Base-by-base conservation (phyloP, 306 rosid species). In the Sindora glabra region DNA sequence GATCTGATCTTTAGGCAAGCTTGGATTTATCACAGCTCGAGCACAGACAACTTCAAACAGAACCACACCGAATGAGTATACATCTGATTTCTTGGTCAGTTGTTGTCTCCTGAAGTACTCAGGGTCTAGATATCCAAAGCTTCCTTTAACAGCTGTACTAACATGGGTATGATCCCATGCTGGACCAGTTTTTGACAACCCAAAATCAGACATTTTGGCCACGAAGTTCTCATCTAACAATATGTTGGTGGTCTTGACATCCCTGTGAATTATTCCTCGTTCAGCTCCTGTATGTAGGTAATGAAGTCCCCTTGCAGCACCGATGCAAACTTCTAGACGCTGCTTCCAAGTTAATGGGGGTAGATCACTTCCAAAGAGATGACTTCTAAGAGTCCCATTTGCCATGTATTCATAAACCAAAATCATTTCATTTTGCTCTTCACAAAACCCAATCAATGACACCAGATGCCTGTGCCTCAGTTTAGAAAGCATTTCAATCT, bases 401-500 rank as follows among this genome's bases (percentile, higher is more conserved):
- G 87, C 90, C 99, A 92, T 92, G 24, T 92, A 89, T 69, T 92
- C 99, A 5, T 92, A 92, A 59, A 92, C 95, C 82, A 92, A 72
- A 36, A 92, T 86, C 99, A 92, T 92, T 82, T 92, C 99, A 61
- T 76, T 84, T 24, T 86, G 72, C 65, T 92, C 99, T 22, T 89
- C 99, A 33, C 99, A 92, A 76, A 83, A 92, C 13, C 99, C 99
- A 33, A 89, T 86, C 83, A 92, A 69, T 70, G 96, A 83, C 63
- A 92, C 99, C 22, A 92, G 71, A 74, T 92, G 99, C 58, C 94
- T 76, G 39, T 92, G 99, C 75, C 95, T 83, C 56, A 92, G 95
- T 77, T 89, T 92, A 1, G 97, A 92, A 44, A 92, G 99, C 97
- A 89, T 89, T 77, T 89, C 99, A n/a, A 92, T 92, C 81, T 92